Evolutionary conservation across 2,329 filamentous ascomycete genomes (phyloP).

Genomic region (Rhynchosporium secalis): DNA sequence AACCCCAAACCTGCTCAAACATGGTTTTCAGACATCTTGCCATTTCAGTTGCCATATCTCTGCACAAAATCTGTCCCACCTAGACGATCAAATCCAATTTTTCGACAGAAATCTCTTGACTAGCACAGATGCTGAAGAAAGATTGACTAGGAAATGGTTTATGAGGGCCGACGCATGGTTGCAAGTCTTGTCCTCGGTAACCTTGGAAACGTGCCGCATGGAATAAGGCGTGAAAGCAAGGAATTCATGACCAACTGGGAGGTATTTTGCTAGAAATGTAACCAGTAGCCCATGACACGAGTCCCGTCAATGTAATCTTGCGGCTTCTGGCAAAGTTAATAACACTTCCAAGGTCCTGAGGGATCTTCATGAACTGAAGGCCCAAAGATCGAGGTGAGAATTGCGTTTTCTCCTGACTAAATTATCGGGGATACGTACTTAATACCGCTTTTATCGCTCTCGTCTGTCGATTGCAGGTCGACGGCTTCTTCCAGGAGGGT

Average conservation of each 20-base stretch:
- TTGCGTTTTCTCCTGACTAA: constrained; percentile 5
- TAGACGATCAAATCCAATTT: constrained; percentile 3
- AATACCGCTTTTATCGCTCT: constrained; percentile 1
- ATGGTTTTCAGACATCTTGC: constrained; percentile 6
- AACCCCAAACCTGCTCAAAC: constrained; percentile 10
- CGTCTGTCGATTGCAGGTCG: not conserved
- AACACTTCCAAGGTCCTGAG: not conserved
- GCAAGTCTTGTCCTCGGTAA: constrained; percentile 5
- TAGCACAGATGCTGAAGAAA: not conserved
- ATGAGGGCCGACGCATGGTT: constrained; percentile 12
- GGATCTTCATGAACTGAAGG: constrained; percentile 5
- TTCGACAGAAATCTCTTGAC: not conserved
- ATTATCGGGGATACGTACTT: not conserved
- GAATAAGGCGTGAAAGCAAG: constrained; percentile 10
- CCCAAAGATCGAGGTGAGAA: not conserved
- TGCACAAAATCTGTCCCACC: not conserved
- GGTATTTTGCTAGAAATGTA: constrained; percentile 1
- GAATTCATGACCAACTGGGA: constrained; percentile 8
- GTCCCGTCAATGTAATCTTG: constrained; percentile 1
- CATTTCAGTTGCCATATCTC: constrained; percentile 11
- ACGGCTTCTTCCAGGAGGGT: constrained; percentile 2
- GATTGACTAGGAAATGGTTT: not conserved
- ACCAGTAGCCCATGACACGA: constrained; percentile 10
- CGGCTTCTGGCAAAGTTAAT: not conserved
- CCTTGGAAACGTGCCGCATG: constrained; percentile 1